Evolutionary conservation across 192 early-diverging fungal species (phyloP).

Genomic region (Chytriomyces sp.): DNA sequence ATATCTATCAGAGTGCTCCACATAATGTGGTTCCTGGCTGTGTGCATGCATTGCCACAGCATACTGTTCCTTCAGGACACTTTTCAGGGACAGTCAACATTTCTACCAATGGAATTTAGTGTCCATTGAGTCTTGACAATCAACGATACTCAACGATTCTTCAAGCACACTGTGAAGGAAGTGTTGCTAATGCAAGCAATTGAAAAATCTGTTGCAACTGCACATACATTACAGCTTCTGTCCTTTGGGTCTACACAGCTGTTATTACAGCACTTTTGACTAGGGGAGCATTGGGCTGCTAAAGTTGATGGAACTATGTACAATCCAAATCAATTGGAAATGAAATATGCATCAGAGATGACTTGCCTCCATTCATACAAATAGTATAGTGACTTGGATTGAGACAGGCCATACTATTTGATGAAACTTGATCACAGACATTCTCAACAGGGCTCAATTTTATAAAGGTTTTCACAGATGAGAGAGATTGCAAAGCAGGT

Average conservation of each 20-base stretch:
- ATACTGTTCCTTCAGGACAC: background rate
- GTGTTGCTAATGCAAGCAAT: slow-evolving; percentile 2
- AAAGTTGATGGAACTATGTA: background rate
- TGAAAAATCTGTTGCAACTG: slow-evolving; percentile 4
- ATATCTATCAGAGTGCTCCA: too few relatives aligned
- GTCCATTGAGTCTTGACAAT: background rate
- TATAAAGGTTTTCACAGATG: too few relatives aligned
- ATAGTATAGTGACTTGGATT: slow-evolving; percentile 26
- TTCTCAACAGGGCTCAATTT: slow-evolving; percentile 4
- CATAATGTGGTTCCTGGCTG: too few relatives aligned
- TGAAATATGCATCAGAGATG: background rate
- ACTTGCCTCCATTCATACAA: slow-evolving; percentile 20
- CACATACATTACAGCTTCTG: slow-evolving; percentile 16
- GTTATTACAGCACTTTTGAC: slow-evolving; percentile 24
- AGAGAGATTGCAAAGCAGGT: too few relatives aligned
- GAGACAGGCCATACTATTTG: slow-evolving; percentile 15
- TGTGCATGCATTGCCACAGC: slow-evolving; percentile 18
- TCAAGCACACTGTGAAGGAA: slow-evolving; percentile 10
- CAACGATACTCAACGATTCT: background rate
- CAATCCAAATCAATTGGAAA: background rate
- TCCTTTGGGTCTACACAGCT: slow-evolving; percentile 13
- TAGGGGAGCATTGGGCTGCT: slow-evolving; percentile 7
- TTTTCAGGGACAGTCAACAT: slow-evolving; percentile 7
- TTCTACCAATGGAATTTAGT: background rate
- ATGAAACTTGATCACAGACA: slow-evolving; percentile 11